These are phyloP conservation scores for Fraxinus pennsylvanica DNA, from an alignment of 257 asterid genomes.

Conservation along the genomic window DNA sequence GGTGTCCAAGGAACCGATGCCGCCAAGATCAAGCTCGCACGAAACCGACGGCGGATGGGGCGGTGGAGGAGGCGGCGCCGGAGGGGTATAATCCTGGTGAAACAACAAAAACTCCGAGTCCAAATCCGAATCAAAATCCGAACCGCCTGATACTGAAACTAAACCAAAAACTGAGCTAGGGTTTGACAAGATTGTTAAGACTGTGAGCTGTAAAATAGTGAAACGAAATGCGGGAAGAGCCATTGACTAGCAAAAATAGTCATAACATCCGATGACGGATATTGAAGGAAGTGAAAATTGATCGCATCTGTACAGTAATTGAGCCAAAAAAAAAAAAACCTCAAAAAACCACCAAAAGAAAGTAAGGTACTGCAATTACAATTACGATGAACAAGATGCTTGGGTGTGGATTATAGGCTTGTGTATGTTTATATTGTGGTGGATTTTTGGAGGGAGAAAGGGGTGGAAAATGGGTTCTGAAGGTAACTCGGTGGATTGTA, in stretches of 20 bases:
- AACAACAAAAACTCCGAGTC: constrained; percentile 42
- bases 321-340: neutral
- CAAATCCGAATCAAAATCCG: constrained; percentile 28
- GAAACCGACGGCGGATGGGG: constrained; percentile 91
- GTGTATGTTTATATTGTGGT: constrained; percentile 32
- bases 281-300: constrained; percentile 30
- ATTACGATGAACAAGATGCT: neutral
- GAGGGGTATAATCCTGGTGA: constrained; percentile 96
- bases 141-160: neutral
- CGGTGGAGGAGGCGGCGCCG: constrained; percentile 99
- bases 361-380: neutral
- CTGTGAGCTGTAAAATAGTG: constrained; percentile 22
- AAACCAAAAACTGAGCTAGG: constrained; percentile 38
- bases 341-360: constrained; percentile 25
- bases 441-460: constrained; percentile 32
- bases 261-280: constrained; percentile 52
- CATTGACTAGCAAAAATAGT: constrained; percentile 54
- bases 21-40: constrained; percentile 89
- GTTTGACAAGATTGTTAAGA: constrained; percentile 34
- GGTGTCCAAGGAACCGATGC: constrained; percentile 86
- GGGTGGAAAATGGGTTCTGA: constrained; percentile 13
- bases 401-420: constrained; percentile 17
- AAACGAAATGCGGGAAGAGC: constrained; percentile 36
- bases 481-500: constrained; percentile 35
- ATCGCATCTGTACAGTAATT: constrained; percentile 48